Conservation (phyloP, 192 early-diverging fungal species). For the Coemansia sp. region DNA sequence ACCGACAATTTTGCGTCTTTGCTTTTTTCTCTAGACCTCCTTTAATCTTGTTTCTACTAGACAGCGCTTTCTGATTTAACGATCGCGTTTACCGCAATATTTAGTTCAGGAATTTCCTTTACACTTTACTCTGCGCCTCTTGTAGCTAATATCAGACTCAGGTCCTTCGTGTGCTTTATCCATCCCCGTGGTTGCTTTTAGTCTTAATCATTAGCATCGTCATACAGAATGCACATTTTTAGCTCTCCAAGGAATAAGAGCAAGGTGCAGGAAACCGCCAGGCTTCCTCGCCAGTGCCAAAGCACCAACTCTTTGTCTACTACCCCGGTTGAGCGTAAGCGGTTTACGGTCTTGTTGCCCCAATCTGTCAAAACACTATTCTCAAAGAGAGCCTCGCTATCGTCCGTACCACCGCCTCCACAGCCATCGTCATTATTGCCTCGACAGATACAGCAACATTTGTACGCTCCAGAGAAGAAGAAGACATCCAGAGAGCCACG, state of each 20-base stretch:
- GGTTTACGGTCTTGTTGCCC: constrained; percentile 20
- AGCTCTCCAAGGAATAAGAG: constrained; percentile 19
- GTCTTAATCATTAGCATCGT: background rate
- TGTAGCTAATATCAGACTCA: background rate
- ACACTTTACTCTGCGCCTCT: background rate
- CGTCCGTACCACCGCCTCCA: background rate
- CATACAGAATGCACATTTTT: constrained; percentile 27
- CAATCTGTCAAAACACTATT: constrained; percentile 45
- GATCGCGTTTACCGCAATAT: background rate
- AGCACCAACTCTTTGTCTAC: background rate
- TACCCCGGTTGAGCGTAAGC: constrained; percentile 23
- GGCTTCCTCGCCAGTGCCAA: constrained; percentile 5
- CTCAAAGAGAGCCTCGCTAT: constrained; percentile 10
- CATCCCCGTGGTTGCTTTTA: background rate
- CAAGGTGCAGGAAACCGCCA: constrained; percentile 6
- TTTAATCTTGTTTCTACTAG: background rate
- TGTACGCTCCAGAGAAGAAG: background rate
- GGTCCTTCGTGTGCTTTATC: background rate
- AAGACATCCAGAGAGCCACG: background rate
- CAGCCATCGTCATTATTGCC: background rate
- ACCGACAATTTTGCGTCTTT: background rate
- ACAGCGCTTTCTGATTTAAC: constrained; percentile 1
- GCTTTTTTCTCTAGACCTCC: background rate
- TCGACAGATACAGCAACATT: background rate
- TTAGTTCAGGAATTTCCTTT: background rate